Evolutionary conservation across 306 rosid species (phyloP).

Genomic region (Cyclanthera cordifolia): DNA sequence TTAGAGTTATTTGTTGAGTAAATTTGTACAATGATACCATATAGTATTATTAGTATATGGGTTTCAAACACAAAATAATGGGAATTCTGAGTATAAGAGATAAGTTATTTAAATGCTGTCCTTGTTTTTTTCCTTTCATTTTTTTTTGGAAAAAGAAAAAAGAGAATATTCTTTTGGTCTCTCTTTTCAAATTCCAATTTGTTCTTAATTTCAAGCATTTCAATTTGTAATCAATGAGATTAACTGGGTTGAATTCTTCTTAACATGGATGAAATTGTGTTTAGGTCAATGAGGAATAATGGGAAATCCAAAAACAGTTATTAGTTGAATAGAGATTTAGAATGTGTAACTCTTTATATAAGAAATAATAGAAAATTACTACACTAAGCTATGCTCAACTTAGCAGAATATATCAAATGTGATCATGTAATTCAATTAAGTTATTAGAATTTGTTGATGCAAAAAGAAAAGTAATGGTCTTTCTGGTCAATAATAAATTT

Average conservation of each 20-base stretch:
- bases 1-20: background rate
- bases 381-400: too few species aligned
- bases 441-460: too few species aligned
- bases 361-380: too few species aligned
- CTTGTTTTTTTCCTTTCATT: too few species aligned
- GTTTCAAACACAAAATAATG: conserved; percentile 14
- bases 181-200: background rate
- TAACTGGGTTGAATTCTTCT: background rate
- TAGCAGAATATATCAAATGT: too few species aligned
- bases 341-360: too few species aligned
- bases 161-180: background rate
- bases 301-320: too few species aligned
- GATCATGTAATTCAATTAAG: too few species aligned
- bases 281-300: too few species aligned
- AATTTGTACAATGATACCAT: conserved; percentile 14
- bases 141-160: background rate
- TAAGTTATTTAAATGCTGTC: background rate
- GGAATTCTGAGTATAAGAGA: conserved; percentile 10
- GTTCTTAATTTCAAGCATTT: background rate
- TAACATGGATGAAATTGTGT: background rate
- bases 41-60: conserved; percentile 12
- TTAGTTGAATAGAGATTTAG: too few species aligned
- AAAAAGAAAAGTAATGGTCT: too few species aligned
- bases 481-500: too few species aligned
- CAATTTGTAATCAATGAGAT: background rate